These are phyloP conservation scores for Chlamydomonas reinhardtii DNA, from an alignment of 163 green algal genomes.

Conservation along the genomic window DNA sequence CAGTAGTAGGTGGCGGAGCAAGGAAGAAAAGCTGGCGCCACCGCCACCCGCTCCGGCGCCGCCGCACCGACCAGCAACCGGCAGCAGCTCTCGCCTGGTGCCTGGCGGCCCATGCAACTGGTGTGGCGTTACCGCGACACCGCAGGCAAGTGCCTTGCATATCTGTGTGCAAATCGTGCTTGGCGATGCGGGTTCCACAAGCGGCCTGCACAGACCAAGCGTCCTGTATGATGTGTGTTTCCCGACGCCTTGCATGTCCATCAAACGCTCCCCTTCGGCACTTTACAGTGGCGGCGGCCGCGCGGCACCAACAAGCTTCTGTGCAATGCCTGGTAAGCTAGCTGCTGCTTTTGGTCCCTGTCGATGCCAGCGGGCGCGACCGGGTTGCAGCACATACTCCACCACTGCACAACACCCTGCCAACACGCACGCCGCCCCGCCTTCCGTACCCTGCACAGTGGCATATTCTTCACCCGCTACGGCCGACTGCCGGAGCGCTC, in stretches of 20 bases:
- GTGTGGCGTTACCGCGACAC: constrained; percentile 25
- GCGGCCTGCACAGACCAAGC: no score
- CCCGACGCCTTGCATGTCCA: no score
- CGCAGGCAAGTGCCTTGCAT: constrained; percentile 1
- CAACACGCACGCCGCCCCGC: no score
- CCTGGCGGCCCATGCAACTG: constrained; percentile 30
- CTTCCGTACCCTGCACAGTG: background rate
- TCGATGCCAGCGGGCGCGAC: no score
- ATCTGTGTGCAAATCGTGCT: background rate
- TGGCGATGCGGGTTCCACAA: background rate
- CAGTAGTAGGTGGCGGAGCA: background rate
- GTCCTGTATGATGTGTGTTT: background rate
- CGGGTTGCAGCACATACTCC: no score
- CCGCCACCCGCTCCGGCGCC: background rate
- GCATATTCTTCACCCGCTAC: constrained; percentile 44
- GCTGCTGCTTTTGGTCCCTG: no score
- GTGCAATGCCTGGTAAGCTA: constrained; percentile 33
- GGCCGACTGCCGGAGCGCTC: constrained; percentile 10
- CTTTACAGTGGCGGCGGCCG: constrained; percentile 29
- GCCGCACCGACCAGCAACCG: background rate
- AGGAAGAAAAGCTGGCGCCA: background rate
- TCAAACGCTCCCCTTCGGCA: background rate
- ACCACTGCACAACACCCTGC: no score
- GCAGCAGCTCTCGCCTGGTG: constrained; percentile 33
- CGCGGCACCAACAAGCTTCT: constrained; percentile 38